Evolutionary conservation across 768 basidiomycete genomes (phyloP), one percentile per base, ranked within the genome.

Genomic region (Amyloporia xantha): DNA sequence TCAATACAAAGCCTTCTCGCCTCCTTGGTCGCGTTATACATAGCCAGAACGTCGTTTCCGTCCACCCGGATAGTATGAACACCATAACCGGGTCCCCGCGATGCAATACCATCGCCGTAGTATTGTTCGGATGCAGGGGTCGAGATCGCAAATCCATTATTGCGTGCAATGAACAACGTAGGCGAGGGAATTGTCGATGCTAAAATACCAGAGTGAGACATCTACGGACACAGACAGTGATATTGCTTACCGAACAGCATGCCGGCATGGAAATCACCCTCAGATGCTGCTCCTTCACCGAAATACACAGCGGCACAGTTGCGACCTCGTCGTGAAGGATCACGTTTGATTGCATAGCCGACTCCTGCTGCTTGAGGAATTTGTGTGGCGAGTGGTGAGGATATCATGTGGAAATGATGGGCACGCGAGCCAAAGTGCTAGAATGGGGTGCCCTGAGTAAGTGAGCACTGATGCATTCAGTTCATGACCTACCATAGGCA

Each of bases 231-330:
- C 30, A 33, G 30, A 33, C 30, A 38, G 38, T 21, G 15, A 39
- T 7, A 21, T 39, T 39, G 47, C 61, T 20, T 30, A 60, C 60
- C 62, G 41, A 90, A 74, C 47, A 87, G 76, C 60, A 93, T 71
- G 23, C 91, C 94, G 0, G 93, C 94, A 61, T 97, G 93, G 63
- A 95, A 95, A 65, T 96, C 93, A 49, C 92, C 92, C 68, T 95
- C 93, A 2, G 89, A 91, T 2, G 92, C 91, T 6, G 91, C 91
- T 52, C 91, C 93, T 68, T 97, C 94, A 20, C 93, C 93, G 54
- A 95, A 94, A 66, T 82, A 96, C 44, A 90, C 91, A 9, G 82
- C 86, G 0, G 93, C 91, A 42, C 92, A 82, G 48, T 83, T 84
- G 45, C 78, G 81, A 40, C 75, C 74, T 25, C 81, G 75, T 28